Evolutionary conservation across 2,329 filamentous ascomycete species (phyloP), one percentile per base, ranked within the genome.

Genomic region (Diaporthe helianthi): DNA sequence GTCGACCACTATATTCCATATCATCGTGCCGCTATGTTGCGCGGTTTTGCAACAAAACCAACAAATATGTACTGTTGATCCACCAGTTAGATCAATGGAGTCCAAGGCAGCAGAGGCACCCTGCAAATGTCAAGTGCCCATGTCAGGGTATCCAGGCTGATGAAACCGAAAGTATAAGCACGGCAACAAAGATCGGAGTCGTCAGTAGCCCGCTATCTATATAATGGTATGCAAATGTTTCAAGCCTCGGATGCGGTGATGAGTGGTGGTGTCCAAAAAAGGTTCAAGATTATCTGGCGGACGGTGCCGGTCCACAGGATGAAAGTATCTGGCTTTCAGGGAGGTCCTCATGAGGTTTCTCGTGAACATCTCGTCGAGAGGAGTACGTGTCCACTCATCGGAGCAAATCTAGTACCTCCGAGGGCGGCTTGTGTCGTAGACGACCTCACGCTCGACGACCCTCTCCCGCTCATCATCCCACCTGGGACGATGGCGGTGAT

Each of bases 401-500:
- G 41, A 44, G 36, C 19, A 31, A 10, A 8, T 61, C 53, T n/a
- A 71, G 54, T 71, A 71, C 17, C 71, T 68, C 9, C 73, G 69
- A 5, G 64, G 54, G 66, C 78, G 81, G 52, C 52, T 36, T 10
- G 41, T 46, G 64, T 92, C 89, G 73, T 88, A 90, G 53, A 90
- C 80, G 65, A 91, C 83, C 75, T 92, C 90, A 44, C 88, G 86
- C 90, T 54, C 71, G 71, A 88, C 85, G 72, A 90, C 83, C 29
- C 85, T 82, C 74, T 91, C 88, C 60, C 91, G 88, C 61, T 89
- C 89, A 73, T 83, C 74, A 41, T 75, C 73, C 65, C 71, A 74
- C 73, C 73, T 76, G 65, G 78, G 78, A 69, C 77, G 74, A 63
- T 76, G 79, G 66, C 77, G 77, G 64, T 77, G 78, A 77, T 54